Evolutionary conservation across 306 rosid genomes (phyloP), one percentile per base, ranked within the genome.

Genomic region (Prunus campanulata): DNA sequence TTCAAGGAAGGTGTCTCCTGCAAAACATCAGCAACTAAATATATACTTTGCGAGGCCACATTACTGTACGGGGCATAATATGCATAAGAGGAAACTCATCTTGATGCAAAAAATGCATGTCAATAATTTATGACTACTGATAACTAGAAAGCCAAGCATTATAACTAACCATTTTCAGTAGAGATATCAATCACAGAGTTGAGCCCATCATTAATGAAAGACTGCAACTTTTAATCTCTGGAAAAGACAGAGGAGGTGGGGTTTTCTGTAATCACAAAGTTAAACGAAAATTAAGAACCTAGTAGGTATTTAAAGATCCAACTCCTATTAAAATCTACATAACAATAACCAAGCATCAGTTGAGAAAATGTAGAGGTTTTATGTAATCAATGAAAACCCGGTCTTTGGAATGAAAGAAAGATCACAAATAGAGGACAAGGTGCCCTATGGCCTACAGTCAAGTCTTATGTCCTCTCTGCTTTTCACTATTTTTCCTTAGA

Each of bases 1-100:
- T 87, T 87, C 93, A 30, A 92, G 83, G 80, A 94, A 90, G 49
- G 68, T 67, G 68, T 77, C 81, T 64, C 91, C 98, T 94, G 86
- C 71, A 86, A 80, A 8, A 85, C 22, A 70, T n/a, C 16, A 65
- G 57, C 46, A 30, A 68, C 29, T 59, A 68, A 19, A 16, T 16
- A 54, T 46, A 65, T 32, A 48, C 14, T 70, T 51, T 19, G 20
- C 50, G 3, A 55, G 50, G 46, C 11, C 74, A 14, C 22, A 29
- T 6, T 20, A 48, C n/a, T 46, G 20, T 22, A 68, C 6, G 19
- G n/a, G n/a, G 52, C 6, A 70, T 2, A 32, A 20, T 51, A 71
- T 30, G 10, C 29, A 71, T 13, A 71, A 52, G 1, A 70, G 62
- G 49, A 70, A 18, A 71, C 30, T 52, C 16, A 52, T 6, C 4